Percentiles rank a stretch among this genome's conserved stretches.
phyloP scores from a whole-genome alignment of 225 moss, liverwort and hornwort species.

The Physcomitrium patens region DNA sequence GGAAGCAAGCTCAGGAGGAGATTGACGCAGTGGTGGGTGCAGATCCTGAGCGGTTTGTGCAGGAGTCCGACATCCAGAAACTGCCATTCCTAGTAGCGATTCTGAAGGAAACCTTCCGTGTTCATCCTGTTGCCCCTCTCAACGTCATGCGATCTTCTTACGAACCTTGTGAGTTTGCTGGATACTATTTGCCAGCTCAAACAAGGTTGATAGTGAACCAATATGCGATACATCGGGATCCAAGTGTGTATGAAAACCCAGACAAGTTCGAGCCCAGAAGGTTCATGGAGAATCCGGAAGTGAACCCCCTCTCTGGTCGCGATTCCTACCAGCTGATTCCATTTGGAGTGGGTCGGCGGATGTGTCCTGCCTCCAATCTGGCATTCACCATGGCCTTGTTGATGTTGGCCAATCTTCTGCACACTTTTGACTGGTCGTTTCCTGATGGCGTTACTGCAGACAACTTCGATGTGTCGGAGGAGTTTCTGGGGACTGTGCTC shows the following conservation, averaged over 20 bases:
- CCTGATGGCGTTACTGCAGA: neutral
- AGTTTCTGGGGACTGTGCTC: too few species aligned
- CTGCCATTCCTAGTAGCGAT: neutral
- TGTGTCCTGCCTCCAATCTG: neutral
- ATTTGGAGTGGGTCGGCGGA: neutral
- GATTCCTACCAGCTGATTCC: neutral
- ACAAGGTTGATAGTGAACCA: neutral
- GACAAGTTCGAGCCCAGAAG: conserved; percentile 8
- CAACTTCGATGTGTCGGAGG: too few species aligned
- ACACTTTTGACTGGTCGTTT: conserved; percentile 1
- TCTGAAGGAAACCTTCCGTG: neutral
- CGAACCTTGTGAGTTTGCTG: neutral
- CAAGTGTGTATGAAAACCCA: neutral
- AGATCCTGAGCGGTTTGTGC: neutral
- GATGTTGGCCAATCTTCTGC: neutral
- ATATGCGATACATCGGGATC: neutral
- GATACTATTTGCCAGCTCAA: neutral
- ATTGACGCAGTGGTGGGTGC: neutral
- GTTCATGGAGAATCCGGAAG: neutral
- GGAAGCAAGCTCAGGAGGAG: neutral
- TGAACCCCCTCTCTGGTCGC: neutral
- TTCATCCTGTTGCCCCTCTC: neutral
- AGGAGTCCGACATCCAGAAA: neutral
- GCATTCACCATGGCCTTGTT: neutral
- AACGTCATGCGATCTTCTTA: neutral